phyloP scores from a whole-genome alignment of 768 basidiomycete genomes.

The Zangia roseola region DNA sequence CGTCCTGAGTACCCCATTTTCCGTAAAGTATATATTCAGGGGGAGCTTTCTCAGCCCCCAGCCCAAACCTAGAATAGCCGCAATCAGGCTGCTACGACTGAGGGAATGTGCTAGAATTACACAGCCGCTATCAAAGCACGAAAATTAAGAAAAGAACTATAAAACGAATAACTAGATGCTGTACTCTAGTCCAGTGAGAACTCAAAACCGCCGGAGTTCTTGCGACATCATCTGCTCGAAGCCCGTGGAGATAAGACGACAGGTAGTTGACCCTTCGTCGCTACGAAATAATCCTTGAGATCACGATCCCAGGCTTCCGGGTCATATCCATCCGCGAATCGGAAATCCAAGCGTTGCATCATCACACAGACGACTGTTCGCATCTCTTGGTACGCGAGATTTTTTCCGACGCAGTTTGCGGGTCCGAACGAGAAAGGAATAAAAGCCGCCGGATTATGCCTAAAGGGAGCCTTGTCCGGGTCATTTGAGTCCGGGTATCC shows the following conservation, averaged over 20 bases:
- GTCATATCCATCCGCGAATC: constrained; percentile 38
- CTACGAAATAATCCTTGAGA: constrained; percentile 40
- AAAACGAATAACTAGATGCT: constrained; percentile 25
- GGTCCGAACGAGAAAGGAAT: constrained; percentile 48
- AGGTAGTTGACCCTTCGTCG: constrained; percentile 34
- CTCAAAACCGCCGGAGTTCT: constrained; percentile 8
- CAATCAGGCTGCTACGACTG: constrained; percentile 5
- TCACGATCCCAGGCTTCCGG: constrained; percentile 32
- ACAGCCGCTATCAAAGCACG: constrained; percentile 11
- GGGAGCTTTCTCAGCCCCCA: neutral
- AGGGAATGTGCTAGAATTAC: constrained; percentile 18
- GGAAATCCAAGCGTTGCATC: constrained; percentile 41
- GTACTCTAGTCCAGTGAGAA: constrained; percentile 24
- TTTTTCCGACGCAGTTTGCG: constrained; percentile 44
- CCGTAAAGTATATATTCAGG: constrained; percentile 10
- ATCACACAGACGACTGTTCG: constrained; percentile 37
- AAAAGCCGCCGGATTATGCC: constrained; percentile 38
- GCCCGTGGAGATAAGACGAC: constrained; percentile 36
- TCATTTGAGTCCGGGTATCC: constrained; percentile 24
- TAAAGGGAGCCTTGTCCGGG: constrained; percentile 28
- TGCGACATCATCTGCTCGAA: constrained; percentile 16
- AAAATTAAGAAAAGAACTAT: constrained; percentile 10
- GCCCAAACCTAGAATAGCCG: constrained; percentile 3
- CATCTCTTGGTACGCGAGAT: constrained; percentile 44
- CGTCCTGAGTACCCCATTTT: constrained; percentile 1